Base-by-base conservation (phyloP, 495 filamentous ascomycete genomes). In the Cercophora sp. region DNA sequence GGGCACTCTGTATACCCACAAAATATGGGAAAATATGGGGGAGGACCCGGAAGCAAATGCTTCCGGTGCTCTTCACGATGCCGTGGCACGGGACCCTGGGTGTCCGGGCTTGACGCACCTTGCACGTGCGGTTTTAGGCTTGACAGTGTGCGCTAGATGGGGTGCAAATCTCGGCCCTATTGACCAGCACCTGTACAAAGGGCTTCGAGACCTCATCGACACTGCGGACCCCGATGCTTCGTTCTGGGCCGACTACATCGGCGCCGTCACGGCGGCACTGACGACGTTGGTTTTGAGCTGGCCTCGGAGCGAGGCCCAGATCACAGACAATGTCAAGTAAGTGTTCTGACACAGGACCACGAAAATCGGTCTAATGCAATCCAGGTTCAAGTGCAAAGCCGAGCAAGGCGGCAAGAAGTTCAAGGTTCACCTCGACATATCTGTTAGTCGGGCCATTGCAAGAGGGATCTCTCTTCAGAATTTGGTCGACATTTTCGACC, bases 141-240 rank as follows among this genome's bases (percentile, higher is more conserved):
- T 96, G 1, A 78, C 85, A 2, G 77, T 92, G 10, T 90, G 84
- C 47, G 86, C 85, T 39, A 78, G 91, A 55, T 94, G 88, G 79
- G 87, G 84, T 11, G 83, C 80, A 5, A 75, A 79, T 50, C 68
- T 95, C 8, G 69, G 68, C 13, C 70, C 76, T 1, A 74, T 76
- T 20, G 74, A 82, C 51, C 60, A 63, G 37, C 58, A 64, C 8
- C 59, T 79, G 10, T 60, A 65, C 25, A 36, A 54, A 11, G 70
- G 69, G 42, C 58, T 82, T 2, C 65, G 66, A 19, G 61, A 55
- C 31, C 52, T 76, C 51, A 53, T 71, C 23, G 50, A 56, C 31
- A 52, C 51, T 11, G 52, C 60, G 6, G 59, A 65, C 51, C 58
- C 65, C 0, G 67, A 75, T 29, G 61, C 65, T 2, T 42, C 58